phyloP scores from a whole-genome alignment of 2,329 filamentous ascomycete genomes.

The Endocalyx cinctus region DNA sequence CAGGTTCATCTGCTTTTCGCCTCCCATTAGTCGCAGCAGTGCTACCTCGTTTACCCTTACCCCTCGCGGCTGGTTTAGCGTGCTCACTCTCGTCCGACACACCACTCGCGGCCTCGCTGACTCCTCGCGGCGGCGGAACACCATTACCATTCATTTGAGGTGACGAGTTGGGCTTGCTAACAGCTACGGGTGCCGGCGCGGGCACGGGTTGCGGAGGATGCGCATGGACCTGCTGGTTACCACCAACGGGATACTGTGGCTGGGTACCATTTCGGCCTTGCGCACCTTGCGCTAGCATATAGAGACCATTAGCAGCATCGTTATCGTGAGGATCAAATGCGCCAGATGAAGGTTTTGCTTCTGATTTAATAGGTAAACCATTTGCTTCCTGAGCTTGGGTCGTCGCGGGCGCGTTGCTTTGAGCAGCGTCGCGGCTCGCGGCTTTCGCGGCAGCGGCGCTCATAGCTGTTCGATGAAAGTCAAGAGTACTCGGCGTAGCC shows the following conservation, averaged over 20 bases:
- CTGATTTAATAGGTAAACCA: conserved; percentile 39
- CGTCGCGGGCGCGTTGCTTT: conserved; percentile 25
- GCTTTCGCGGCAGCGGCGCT: conserved; percentile 69
- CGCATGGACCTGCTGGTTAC: conserved; percentile 42
- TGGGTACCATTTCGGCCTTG: conserved; percentile 52
- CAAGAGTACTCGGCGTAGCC: conserved; percentile 83
- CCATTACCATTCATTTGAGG: conserved; percentile 50
- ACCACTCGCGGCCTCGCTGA: conserved; percentile 65
- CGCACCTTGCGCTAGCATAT: conserved; percentile 74
- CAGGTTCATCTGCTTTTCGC: conserved; percentile 70
- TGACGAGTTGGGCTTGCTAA: conserved; percentile 38
- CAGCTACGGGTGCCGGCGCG: conserved; percentile 27
- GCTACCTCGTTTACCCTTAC: conserved; percentile 62
- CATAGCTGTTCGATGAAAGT: conserved; percentile 91
- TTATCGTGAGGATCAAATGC: conserved; percentile 87
- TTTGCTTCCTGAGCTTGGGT: conserved; percentile 50
- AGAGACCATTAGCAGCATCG: conserved; percentile 90
- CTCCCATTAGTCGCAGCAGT: conserved; percentile 56
- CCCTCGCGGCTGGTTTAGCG: conserved; percentile 59
- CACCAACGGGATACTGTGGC: conserved; percentile 41
- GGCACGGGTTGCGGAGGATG: too few relatives aligned
- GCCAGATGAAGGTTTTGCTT: conserved; percentile 51
- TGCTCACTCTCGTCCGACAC: conserved; percentile 70
- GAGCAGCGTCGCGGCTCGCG: conserved; percentile 38
- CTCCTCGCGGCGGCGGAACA: conserved; percentile 46